These are phyloP conservation scores for Yamadazyma phyllophila DNA, from an alignment of 805 yeast species.

Conservation along the genomic window DNA sequence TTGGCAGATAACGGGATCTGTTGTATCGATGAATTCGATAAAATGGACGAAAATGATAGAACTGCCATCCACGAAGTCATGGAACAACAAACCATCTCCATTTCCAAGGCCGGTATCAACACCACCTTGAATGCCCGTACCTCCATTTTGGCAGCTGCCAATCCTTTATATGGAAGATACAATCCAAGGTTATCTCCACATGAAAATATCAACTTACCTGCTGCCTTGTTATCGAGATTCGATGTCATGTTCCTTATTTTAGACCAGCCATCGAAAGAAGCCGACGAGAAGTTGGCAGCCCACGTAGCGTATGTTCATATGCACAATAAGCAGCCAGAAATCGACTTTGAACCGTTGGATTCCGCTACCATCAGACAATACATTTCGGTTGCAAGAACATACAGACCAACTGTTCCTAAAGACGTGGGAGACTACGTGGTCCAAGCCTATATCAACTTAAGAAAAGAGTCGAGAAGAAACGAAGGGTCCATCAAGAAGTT, in stretches of 20 bases:
- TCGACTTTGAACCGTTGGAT: constrained; percentile 72
- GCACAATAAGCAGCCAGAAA: constrained; percentile 82
- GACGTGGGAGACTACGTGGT: constrained; percentile 86
- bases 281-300: constrained; percentile 81
- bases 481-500: constrained; percentile 76
- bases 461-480: constrained; percentile 84
- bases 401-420: constrained; percentile 79
- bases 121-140: constrained; percentile 95
- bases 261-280: constrained; percentile 77
- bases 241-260: constrained; percentile 84
- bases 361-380: constrained; percentile 81
- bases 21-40: constrained; percentile 98
- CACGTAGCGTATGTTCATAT: constrained; percentile 97
- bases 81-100: constrained; percentile 98
- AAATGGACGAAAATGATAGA: constrained; percentile 95
- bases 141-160: constrained; percentile 97
- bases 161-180: constrained; percentile 93
- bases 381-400: constrained; percentile 79
- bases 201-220: constrained; percentile 94
- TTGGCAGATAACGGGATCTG: constrained; percentile 97
- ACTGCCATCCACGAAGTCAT: constrained; percentile 98
- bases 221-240: constrained; percentile 92
- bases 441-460: constrained; percentile 80
- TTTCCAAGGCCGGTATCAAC: constrained; percentile 96
- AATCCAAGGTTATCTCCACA: constrained; percentile 87